Conservation (phyloP, 805 yeast genomes). For the Saccharomyces cerevisiae region DNA sequence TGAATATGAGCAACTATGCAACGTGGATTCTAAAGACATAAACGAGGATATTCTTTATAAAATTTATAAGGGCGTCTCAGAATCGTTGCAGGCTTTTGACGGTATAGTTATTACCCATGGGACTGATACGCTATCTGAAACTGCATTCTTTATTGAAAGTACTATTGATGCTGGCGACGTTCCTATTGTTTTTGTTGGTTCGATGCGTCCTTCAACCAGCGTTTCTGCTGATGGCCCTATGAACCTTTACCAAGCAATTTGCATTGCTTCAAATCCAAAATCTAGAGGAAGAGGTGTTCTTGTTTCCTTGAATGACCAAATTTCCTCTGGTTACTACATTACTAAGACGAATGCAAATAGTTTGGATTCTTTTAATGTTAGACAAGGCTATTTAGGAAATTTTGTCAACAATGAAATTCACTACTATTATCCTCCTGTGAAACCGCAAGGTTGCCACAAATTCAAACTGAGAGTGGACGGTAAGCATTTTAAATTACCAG, state of each 20-base stretch:
- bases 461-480: conserved; percentile 31
- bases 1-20: conserved; percentile 55
- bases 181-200: conserved; percentile 63
- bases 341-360: conserved; percentile 66
- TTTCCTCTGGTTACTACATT: conserved; percentile 61
- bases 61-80: conserved; percentile 40
- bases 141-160: conserved; percentile 54
- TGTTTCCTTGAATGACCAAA: conserved; percentile 59
- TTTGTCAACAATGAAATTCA: conserved; percentile 60
- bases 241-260: conserved; percentile 63
- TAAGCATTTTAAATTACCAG: conserved; percentile 17
- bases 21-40: conserved; percentile 53
- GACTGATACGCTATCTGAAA: conserved; percentile 63
- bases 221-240: conserved; percentile 67
- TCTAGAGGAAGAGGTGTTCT: conserved; percentile 52
- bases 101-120: conserved; percentile 65
- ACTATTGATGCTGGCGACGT: conserved; percentile 37
- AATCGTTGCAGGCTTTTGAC: conserved; percentile 39
- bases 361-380: conserved; percentile 60
- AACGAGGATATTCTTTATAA: conserved; percentile 38
- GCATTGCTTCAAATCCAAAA: conserved; percentile 46
- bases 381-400: conserved; percentile 65
- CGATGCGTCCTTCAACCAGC: conserved; percentile 68
- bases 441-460: conserved; percentile 43
- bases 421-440: conserved; percentile 54